Evolutionary conservation across 1,284 basidiomycete species (phyloP).

Genomic region (Cystobasidiaceae sp.): DNA sequence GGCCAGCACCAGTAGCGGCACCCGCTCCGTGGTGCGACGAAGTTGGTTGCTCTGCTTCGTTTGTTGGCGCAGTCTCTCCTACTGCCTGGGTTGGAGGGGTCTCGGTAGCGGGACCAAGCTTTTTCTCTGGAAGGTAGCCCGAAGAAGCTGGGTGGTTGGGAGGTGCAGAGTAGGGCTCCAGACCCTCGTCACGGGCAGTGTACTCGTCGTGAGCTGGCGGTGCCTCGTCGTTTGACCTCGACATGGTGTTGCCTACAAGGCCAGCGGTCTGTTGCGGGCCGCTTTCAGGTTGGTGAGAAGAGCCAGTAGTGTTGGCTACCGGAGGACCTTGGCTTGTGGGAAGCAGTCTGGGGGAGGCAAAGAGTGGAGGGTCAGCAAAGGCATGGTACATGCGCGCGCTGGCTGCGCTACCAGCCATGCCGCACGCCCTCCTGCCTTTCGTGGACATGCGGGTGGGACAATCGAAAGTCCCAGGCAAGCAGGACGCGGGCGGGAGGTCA

Average conservation of each 20-base stretch:
- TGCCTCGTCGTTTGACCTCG: background rate
- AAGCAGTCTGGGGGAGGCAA: background rate
- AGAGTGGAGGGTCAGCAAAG: background rate
- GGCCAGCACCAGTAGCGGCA: background rate
- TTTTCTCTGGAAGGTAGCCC: conserved; percentile 16
- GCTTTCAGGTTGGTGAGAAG: background rate
- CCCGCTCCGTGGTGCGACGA: background rate
- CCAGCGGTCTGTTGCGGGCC: too few species aligned
- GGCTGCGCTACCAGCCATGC: background rate
- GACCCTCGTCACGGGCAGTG: conserved; percentile 18
- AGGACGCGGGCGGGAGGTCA: background rate
- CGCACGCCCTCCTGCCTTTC: background rate
- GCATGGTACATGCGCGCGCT: background rate
- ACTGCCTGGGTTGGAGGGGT: background rate
- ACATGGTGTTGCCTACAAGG: too few species aligned
- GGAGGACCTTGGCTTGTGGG: background rate
- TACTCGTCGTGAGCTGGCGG: background rate
- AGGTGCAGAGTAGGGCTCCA: conserved; percentile 23
- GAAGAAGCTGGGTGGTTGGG: background rate
- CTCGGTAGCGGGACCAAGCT: conserved; percentile 12
- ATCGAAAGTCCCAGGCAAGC: background rate
- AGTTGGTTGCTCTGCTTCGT: too few species aligned
- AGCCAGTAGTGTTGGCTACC: background rate
- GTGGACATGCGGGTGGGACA: background rate
- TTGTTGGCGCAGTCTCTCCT: background rate